Evolutionary conservation across 139 green algal species (phyloP).

Genomic region (Spirogloea muscicola): DNA sequence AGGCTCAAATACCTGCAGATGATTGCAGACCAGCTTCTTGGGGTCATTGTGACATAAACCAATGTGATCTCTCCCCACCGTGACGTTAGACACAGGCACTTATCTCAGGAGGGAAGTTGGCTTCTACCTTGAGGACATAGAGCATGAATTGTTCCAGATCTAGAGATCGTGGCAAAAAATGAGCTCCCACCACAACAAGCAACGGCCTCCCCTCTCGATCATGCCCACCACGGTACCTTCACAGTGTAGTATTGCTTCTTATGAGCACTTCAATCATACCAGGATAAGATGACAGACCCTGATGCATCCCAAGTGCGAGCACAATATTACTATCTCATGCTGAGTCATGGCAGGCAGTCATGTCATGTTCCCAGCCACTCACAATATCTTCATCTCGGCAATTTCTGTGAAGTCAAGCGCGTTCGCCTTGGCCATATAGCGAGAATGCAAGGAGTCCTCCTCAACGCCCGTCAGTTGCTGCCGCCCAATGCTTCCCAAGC

Average conservation of each 20-base stretch:
- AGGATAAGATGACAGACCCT: not conserved
- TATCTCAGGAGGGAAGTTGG: no score
- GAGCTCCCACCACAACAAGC: slow-evolving; percentile 45
- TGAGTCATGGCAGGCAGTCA: no score
- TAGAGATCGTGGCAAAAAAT: slow-evolving; percentile 34
- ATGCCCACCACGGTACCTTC: slow-evolving; percentile 34
- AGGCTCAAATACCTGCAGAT: slow-evolving; percentile 43
- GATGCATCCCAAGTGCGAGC: not conserved
- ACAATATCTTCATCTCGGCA: slow-evolving; percentile 48
- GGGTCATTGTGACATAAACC: no score
- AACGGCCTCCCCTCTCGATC: slow-evolving; percentile 27
- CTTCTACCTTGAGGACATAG: slow-evolving; percentile 40
- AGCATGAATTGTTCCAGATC: slow-evolving; percentile 41
- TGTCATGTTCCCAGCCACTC: no score
- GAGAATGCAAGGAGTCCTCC: slow-evolving; percentile 25
- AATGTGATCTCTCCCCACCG: no score
- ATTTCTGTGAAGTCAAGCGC: slow-evolving; percentile 24
- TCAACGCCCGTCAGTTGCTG: slow-evolving; percentile 19
- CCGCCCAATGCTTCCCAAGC: slow-evolving; percentile 13
- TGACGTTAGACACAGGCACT: no score
- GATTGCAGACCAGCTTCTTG: no score
- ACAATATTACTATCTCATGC: no score
- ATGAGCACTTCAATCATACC: not conserved
- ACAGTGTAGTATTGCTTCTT: not conserved
- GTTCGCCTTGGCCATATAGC: slow-evolving; percentile 23